A percentile compares a stretch with the other conserved stretches of the same genome.
These are phyloP conservation scores for Dioscorea zingiberensis DNA, from an alignment of 106 monocot species.

Conservation along the genomic window DNA sequence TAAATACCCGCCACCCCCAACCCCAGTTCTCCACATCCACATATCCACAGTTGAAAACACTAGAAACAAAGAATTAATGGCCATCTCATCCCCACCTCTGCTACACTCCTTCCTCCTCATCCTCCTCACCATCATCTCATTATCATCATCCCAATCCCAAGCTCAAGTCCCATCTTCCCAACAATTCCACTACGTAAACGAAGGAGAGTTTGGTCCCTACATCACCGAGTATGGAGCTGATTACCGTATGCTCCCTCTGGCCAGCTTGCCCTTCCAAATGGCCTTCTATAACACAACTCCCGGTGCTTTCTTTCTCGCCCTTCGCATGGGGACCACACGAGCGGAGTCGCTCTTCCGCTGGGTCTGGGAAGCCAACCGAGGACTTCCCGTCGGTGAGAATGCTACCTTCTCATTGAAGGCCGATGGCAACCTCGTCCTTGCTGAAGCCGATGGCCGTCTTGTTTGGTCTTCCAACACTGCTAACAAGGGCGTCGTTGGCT, in stretches of 20 bases:
- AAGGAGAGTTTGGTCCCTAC: slow-evolving; percentile 65
- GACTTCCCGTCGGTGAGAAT: slow-evolving; percentile 37
- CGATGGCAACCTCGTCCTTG: slow-evolving; percentile 45
- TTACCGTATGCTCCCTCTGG: slow-evolving; percentile 49
- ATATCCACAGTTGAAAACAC: no score
- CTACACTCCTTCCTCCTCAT: slow-evolving; percentile 14
- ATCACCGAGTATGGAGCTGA: slow-evolving; percentile 60
- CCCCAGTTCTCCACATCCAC: no score
- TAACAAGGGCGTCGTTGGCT: slow-evolving; percentile 40
- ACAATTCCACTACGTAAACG: slow-evolving; percentile 57
- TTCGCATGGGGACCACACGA: slow-evolving; percentile 44
- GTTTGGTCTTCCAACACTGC: slow-evolving; percentile 42
- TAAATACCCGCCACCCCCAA: no score
- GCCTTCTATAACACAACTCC: slow-evolving; percentile 63
- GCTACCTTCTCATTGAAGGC: slow-evolving; percentile 39
- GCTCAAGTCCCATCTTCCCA: slow-evolving; percentile 18
- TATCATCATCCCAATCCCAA: not conserved
- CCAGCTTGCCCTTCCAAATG: slow-evolving; percentile 39
- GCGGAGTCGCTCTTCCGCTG: slow-evolving; percentile 43
- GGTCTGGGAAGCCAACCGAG: slow-evolving; percentile 65
- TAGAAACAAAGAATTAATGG: not conserved
- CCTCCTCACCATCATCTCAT: slow-evolving; percentile 4
- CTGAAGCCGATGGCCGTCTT: slow-evolving; percentile 38
- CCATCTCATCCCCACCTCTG: not conserved
- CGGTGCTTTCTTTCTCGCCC: slow-evolving; percentile 36